phyloP scores from a whole-genome alignment of 176 grass and related monocot genomes.

The Triticum monococcum region DNA sequence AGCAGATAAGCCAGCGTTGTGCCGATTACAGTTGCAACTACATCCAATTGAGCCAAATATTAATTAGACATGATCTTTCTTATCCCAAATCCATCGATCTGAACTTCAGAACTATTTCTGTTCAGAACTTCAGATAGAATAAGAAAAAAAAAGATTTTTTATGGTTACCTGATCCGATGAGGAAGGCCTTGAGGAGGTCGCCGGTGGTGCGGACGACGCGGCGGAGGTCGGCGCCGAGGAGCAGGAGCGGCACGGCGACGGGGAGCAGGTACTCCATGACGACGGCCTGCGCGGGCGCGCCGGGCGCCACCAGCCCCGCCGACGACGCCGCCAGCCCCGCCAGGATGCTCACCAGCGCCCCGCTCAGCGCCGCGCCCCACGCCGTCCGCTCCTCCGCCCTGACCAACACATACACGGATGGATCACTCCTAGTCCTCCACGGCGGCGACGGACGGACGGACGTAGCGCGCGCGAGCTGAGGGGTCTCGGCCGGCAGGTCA shows the following conservation, averaged over 20 bases:
- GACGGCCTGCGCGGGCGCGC: constrained; percentile 60
- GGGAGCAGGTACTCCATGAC: constrained; percentile 81
- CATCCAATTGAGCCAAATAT: not conserved
- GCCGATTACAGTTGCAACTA: constrained; percentile 68
- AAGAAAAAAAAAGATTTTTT: no score
- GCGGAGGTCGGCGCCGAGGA: constrained; percentile 82
- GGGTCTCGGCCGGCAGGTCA: not conserved
- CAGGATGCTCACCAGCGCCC: constrained; percentile 74
- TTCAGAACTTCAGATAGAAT: not conserved
- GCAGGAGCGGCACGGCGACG: constrained; percentile 67
- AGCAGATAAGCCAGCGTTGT: constrained; percentile 60
- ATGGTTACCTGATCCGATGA: constrained; percentile 46
- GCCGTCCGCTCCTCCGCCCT: constrained; percentile 59
- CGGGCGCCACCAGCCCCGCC: constrained; percentile 48
- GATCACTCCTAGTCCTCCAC: not conserved
- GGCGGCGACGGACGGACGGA: not conserved
- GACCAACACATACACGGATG: not conserved
- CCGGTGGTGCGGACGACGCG: constrained; percentile 76
- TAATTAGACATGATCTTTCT: not conserved
- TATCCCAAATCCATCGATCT: not conserved
- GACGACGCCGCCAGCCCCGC: constrained; percentile 62
- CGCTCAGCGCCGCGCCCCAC: constrained; percentile 69
- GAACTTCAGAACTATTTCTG: not conserved
- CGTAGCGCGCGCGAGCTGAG: not conserved
- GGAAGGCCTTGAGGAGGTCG: constrained; percentile 71